These are phyloP conservation scores for Camelina laxa DNA, from an alignment of 345 rosid genomes.

Conservation along the genomic window DNA sequence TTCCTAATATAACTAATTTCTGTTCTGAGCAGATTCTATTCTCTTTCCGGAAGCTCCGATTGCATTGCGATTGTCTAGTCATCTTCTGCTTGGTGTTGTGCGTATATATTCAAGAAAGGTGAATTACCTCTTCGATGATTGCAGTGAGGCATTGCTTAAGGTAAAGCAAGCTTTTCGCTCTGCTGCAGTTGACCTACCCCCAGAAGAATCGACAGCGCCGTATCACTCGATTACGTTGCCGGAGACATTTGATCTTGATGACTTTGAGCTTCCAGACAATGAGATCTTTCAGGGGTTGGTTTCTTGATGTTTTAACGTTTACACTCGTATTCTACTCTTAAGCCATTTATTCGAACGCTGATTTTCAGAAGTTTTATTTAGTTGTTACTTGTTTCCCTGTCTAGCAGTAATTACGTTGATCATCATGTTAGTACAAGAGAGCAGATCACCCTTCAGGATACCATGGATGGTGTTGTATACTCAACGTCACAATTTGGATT, in stretches of 20 bases:
- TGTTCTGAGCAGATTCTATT: constrained; percentile 77
- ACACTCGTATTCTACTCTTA: not conserved
- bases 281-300: constrained; percentile 95
- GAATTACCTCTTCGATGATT: constrained; percentile 97
- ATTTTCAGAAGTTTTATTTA: constrained; percentile 18
- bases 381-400: constrained; percentile 25
- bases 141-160: constrained; percentile 98
- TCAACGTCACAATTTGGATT: constrained; percentile 93
- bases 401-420: constrained; percentile 89
- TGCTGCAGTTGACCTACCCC: constrained; percentile 95
- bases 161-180: constrained; percentile 99
- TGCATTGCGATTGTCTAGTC: constrained; percentile 93
- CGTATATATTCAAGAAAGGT: constrained; percentile 98
- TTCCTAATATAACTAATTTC: constrained; percentile 29
- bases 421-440: constrained; percentile 95
- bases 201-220: constrained; percentile 98
- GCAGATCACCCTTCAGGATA: constrained; percentile 98
- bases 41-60: constrained; percentile 98
- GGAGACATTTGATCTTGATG: constrained; percentile 99
- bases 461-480: constrained; percentile 93
- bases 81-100: constrained; percentile 98
- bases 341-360: not conserved
- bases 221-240: constrained; percentile 99
- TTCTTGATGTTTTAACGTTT: constrained; percentile 8
- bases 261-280: constrained; percentile 98